Conservation (phyloP, 2,329 filamentous ascomycete genomes). For the Cladophialophora chaetospira region DNA sequence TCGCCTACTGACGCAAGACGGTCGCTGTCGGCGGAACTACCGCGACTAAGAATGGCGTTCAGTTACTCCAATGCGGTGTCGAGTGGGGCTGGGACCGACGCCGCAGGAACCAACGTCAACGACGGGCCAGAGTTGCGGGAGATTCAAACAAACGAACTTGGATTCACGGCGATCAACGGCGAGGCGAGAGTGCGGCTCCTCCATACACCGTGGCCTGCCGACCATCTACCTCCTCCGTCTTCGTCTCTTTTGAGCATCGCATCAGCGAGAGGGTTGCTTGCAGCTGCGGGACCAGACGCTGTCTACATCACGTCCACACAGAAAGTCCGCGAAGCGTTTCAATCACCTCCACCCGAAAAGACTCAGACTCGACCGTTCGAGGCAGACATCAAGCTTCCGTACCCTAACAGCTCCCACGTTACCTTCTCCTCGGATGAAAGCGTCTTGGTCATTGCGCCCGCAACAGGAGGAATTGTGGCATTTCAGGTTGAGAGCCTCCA, state of each 20-base stretch:
- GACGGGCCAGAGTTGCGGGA: conserved; percentile 70
- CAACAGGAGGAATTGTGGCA: conserved; percentile 77
- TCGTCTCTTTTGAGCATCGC: conserved; percentile 84
- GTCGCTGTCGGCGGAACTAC: conserved; percentile 42
- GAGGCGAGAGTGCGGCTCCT: conserved; percentile 70
- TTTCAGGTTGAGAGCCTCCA: conserved; percentile 74
- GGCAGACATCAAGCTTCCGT: conserved; percentile 70
- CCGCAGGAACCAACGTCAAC: conserved; percentile 42
- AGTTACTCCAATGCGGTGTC: conserved; percentile 57
- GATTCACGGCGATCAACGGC: conserved; percentile 77
- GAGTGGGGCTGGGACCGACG: conserved; percentile 44
- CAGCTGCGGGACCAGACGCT: conserved; percentile 80
- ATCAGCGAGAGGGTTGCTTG: conserved; percentile 75
- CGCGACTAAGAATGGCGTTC: conserved; percentile 61
- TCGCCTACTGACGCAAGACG: conserved; percentile 36
- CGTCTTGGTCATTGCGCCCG: conserved; percentile 78
- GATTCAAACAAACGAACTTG: conserved; percentile 81
- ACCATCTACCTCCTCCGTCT: conserved; percentile 70
- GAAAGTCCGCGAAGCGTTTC: conserved; percentile 74
- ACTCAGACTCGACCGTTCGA: conserved; percentile 65
- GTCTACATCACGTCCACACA: conserved; percentile 77
- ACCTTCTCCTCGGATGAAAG: conserved; percentile 89
- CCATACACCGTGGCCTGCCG: conserved; percentile 72
- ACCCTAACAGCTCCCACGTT: conserved; percentile 82
- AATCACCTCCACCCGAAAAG: conserved; percentile 30